Conservation (phyloP, 2,329 filamentous ascomycete genomes). For the Cladosporium velox region DNA sequence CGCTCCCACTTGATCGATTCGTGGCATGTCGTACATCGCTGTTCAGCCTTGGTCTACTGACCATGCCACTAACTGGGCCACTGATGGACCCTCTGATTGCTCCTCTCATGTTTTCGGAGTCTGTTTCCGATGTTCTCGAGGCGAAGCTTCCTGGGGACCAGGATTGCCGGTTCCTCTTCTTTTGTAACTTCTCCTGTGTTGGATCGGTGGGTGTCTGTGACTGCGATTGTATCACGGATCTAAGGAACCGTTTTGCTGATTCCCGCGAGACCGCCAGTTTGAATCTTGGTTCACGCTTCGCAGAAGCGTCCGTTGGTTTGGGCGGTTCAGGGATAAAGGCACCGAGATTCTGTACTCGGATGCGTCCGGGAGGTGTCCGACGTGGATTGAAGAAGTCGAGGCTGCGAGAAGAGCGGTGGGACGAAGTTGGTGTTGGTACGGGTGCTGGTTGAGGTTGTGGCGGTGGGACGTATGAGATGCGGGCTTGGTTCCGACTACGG, state of each 20-base stretch:
- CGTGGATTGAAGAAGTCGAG: constrained; percentile 35
- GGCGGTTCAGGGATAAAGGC: constrained; percentile 9
- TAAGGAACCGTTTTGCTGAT: constrained; percentile 53
- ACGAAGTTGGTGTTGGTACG: neutral
- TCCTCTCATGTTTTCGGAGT: constrained; percentile 42
- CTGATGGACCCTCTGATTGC: constrained; percentile 43
- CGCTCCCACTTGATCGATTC: constrained; percentile 22
- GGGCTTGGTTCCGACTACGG: constrained; percentile 13
- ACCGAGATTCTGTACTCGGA: constrained; percentile 16
- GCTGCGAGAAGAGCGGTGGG: neutral
- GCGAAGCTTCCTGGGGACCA: constrained; percentile 33
- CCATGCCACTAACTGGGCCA: constrained; percentile 42
- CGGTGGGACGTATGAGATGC: constrained; percentile 9
- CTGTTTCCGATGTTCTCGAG: neutral
- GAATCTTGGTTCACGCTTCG: constrained; percentile 29
- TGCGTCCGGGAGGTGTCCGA: constrained; percentile 17
- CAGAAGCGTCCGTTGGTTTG: constrained; percentile 1
- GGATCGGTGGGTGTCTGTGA: constrained; percentile 13
- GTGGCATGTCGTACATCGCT: constrained; percentile 44
- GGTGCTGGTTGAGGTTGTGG: neutral
- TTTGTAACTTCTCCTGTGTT: constrained; percentile 18
- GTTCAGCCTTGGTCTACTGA: constrained; percentile 44
- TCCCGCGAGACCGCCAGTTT: constrained; percentile 54
- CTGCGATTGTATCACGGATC: constrained; percentile 43
- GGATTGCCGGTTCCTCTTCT: constrained; percentile 34